phyloP scores from a whole-genome alignment of 768 basidiomycete species.

The Rhizopogon sp. region DNA sequence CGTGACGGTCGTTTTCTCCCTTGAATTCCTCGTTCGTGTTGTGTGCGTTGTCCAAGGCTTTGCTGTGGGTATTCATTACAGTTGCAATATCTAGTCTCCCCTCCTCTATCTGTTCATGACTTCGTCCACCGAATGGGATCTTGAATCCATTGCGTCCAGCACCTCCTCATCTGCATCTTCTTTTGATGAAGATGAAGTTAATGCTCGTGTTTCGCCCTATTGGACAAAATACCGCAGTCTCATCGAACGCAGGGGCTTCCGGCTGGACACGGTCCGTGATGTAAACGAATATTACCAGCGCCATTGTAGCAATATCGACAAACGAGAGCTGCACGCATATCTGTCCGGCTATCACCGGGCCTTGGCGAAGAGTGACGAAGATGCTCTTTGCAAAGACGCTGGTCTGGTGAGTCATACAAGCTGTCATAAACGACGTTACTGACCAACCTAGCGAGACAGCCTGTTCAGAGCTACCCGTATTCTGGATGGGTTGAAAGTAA shows the following conservation, averaged over 20 bases:
- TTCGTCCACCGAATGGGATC: conserved; percentile 52
- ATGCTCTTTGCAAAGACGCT: conserved; percentile 63
- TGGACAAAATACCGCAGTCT: conserved; percentile 54
- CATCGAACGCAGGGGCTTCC: conserved; percentile 49
- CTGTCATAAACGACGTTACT: not conserved
- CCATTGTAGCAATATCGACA: conserved; percentile 18
- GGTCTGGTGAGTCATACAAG: conserved; percentile 50
- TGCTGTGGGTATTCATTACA: conserved; percentile 11
- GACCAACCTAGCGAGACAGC: conserved; percentile 52
- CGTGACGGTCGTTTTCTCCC: not conserved
- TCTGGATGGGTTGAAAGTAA: conserved; percentile 45
- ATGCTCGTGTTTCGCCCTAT: conserved; percentile 52
- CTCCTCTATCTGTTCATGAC: conserved; percentile 58
- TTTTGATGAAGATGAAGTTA: conserved; percentile 46
- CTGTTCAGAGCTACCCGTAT: conserved; percentile 62
- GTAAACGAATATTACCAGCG: conserved; percentile 54
- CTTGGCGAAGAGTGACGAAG: conserved; percentile 39
- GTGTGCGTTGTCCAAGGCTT: not conserved
- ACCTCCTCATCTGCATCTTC: conserved; percentile 47
- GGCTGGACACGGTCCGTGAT: conserved; percentile 64
- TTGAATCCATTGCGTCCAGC: conserved; percentile 29
- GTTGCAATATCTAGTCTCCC: not conserved
- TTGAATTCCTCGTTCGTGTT: not conserved
- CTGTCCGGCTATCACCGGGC: conserved; percentile 30
- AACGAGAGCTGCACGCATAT: conserved; percentile 8